phyloP scores from a whole-genome alignment of 1,284 basidiomycete species.

The Naganishia sp. region DNA sequence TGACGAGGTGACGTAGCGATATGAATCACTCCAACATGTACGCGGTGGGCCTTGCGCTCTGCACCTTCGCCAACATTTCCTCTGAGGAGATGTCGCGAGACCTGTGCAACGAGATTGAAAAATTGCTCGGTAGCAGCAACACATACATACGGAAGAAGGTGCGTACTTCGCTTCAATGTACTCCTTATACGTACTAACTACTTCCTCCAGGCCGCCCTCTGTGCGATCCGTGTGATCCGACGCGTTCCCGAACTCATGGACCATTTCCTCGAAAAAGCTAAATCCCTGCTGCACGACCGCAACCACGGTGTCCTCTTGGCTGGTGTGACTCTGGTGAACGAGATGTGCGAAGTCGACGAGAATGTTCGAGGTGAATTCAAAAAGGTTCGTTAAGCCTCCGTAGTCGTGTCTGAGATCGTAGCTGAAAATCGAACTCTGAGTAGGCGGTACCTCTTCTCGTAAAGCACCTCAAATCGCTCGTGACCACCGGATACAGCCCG shows the following conservation, averaged over 20 bases:
- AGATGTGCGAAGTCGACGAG: constrained; percentile 85
- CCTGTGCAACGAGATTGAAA: constrained; percentile 95
- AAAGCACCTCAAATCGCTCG: constrained; percentile 90
- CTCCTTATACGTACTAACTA: constrained; percentile 5
- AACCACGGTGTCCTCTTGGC: constrained; percentile 96
- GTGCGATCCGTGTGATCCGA: constrained; percentile 93
- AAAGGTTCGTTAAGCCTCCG: constrained; percentile 61
- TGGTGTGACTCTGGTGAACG: constrained; percentile 89
- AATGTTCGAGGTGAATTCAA: constrained; percentile 80
- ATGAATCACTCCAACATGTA: constrained; percentile 99
- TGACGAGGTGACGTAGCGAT: constrained; percentile 63
- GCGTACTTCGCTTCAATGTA: constrained; percentile 32
- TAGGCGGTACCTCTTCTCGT: constrained; percentile 92
- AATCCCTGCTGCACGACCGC: constrained; percentile 87
- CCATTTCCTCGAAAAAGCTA: constrained; percentile 86
- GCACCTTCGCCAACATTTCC: constrained; percentile 98
- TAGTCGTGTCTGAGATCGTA: background rate
- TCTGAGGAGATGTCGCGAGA: constrained; percentile 99
- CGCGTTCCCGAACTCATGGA: constrained; percentile 96
- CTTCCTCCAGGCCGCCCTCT: constrained; percentile 76
- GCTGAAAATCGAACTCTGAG: background rate
- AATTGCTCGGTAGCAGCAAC: constrained; percentile 93
- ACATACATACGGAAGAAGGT: constrained; percentile 99
- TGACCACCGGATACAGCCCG: constrained; percentile 95
- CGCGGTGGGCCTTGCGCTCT: constrained; percentile 93